Evolutionary conservation across 306 rosid species (phyloP).

Genomic region (Sicyos edulis): DNA sequence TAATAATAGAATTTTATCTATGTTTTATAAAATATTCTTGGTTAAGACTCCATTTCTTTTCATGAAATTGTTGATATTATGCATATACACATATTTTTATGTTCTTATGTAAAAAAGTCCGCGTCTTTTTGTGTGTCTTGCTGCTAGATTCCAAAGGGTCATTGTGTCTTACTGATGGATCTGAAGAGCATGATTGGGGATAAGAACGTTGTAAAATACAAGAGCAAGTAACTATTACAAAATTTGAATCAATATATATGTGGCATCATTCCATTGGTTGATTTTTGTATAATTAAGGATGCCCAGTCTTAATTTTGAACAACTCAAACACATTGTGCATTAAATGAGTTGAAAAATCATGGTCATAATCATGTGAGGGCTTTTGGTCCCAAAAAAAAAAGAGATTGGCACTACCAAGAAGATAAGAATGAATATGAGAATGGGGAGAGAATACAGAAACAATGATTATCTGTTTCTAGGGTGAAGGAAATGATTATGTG

Average conservation of each 20-base stretch:
- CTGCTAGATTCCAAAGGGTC: too few species aligned
- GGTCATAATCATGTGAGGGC: slow-evolving; percentile 22
- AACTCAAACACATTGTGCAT: slow-evolving; percentile 4
- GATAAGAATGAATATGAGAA: slow-evolving; percentile 17
- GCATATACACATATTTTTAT: too few species aligned
- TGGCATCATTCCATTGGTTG: not conserved
- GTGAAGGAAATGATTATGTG: too few species aligned
- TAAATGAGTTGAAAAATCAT: slow-evolving; percentile 23
- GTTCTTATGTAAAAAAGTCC: too few species aligned
- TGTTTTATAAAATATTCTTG: too few species aligned
- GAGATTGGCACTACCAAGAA: slow-evolving; percentile 22
- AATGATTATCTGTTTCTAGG: too few species aligned
- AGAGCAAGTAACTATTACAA: not conserved
- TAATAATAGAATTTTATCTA: too few species aligned
- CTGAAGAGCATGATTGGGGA: not conserved
- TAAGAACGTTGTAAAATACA: not conserved
- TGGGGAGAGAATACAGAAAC: too few species aligned
- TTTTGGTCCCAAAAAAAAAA: slow-evolving; percentile 28
- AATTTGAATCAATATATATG: not conserved
- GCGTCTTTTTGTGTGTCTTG: too few species aligned
- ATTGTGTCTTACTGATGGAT: too few species aligned
- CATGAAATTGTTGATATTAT: too few species aligned
- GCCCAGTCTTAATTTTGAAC: not conserved
- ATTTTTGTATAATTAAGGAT: not conserved
- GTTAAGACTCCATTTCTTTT: too few species aligned